Base-by-base conservation (phyloP, 2,329 filamentous ascomycete genomes). In the Colletotrichum salicis region DNA sequence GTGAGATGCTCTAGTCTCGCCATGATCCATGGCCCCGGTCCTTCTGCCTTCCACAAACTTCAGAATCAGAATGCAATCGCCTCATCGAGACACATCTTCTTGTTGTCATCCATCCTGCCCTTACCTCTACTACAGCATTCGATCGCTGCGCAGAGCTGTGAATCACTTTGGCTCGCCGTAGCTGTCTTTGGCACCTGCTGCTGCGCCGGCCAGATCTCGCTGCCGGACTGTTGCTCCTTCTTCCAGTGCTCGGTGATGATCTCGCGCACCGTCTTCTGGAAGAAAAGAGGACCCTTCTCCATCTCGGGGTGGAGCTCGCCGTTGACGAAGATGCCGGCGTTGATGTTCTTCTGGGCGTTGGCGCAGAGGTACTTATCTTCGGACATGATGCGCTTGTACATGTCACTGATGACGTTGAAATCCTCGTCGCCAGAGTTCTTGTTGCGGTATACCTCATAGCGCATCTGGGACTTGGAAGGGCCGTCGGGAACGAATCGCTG, bases 281-380 rank as follows among this genome's bases (percentile, higher is more conserved):
- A 89, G 79, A 85, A 88, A 0, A 90, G 80, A 0, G 88, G 87
- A 0, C 88, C 87, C 77, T 90, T 87, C 78, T 92, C 90, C 79
- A 87, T 85, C 61, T 83, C 82, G 0, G 90, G 89, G 77, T 92
- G 90, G 79, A 92, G 81, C 77, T 91, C 86, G 64, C 90, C 90
- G 76, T 89, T 91, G 77, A 90, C 81, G 71, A 91, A 92, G 63
- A 91, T 84, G 8, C 89, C 89, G 0, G 87, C 84, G 77, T 89
- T 88, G 75, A 92, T 83, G 78, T 92, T 92, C 78, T 83, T 84
- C 77, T 92, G 90, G 1, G 88, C 86, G 13, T 84, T 84, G 74
- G 85, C 82, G 81, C 90, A 92, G 31, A 92, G 86, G 10, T 86
- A 83, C 76, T 91, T 91, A 81, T 92, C 90, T 79, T 92, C 90